Conservation (phyloP, 495 filamentous ascomycete genomes). For the Neurospora tetrasperma region DNA sequence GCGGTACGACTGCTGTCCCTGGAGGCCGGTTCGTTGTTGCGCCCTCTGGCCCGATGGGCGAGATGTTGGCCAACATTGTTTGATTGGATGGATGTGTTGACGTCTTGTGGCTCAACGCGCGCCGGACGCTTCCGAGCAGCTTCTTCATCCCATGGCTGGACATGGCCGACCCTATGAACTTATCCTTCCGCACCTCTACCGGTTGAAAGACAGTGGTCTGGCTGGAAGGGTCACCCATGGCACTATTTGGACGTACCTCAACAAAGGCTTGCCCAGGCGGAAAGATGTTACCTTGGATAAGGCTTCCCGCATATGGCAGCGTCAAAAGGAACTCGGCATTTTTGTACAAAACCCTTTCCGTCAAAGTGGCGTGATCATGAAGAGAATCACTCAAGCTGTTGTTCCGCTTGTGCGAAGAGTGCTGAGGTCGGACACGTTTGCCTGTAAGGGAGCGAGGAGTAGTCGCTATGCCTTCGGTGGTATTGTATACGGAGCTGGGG, state of each 20-base stretch:
- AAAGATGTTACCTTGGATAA: conserved; percentile 73
- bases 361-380: conserved; percentile 52
- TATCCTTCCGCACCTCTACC: conserved; percentile 27
- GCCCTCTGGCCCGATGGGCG: conserved; percentile 40
- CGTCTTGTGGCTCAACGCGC: conserved; percentile 67
- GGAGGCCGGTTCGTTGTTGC: conserved; percentile 42
- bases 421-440: conserved; percentile 37
- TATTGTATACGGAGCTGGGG: conserved; percentile 36
- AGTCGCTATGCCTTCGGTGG: conserved; percentile 35
- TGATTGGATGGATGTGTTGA: conserved; percentile 23
- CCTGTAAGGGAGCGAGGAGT: conserved; percentile 43
- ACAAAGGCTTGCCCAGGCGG: conserved; percentile 70
- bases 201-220: conserved; percentile 41
- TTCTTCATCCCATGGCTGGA: conserved; percentile 64
- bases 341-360: conserved; percentile 39
- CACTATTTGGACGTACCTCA: conserved; percentile 50
- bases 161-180: conserved; percentile 38
- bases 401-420: conserved; percentile 40
- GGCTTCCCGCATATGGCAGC: conserved; percentile 63
- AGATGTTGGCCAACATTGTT: conserved; percentile 38
- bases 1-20: conserved; percentile 44
- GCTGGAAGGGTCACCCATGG: conserved; percentile 29
- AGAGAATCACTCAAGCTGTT: conserved; percentile 71
- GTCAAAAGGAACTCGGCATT: conserved; percentile 50
- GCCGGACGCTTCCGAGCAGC: conserved; percentile 76